These are phyloP conservation scores for Bifiguratus adelaidae DNA, from an alignment of 192 early-diverging fungal genomes.

Conservation along the genomic window DNA sequence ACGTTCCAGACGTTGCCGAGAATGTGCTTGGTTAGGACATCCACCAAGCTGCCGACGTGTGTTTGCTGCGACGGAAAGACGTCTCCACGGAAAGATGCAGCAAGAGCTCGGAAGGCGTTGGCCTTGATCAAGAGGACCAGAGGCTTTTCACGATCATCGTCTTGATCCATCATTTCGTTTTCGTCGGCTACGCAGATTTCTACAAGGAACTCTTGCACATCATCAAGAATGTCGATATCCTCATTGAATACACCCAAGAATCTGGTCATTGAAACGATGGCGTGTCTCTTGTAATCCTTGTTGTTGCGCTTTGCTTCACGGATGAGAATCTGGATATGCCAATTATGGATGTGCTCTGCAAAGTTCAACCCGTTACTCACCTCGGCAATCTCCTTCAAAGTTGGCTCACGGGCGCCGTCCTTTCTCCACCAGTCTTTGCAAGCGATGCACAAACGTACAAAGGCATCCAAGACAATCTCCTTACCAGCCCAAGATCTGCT, in stretches of 20 bases:
- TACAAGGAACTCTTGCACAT: slow-evolving; percentile 44
- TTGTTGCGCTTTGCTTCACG: slow-evolving; percentile 72
- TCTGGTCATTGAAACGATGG: slow-evolving; percentile 48
- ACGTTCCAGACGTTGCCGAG: slow-evolving; percentile 79
- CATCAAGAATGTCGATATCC: slow-evolving; percentile 38
- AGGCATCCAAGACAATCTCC: slow-evolving; percentile 56
- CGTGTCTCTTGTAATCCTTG: slow-evolving; percentile 52
- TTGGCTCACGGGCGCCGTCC: slow-evolving; percentile 5
- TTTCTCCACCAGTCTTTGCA: slow-evolving; percentile 38
- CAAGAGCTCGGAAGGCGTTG: slow-evolving; percentile 55
- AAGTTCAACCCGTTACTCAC: slow-evolving; percentile 13
- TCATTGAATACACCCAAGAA: slow-evolving; percentile 47
- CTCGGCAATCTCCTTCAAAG: slow-evolving; percentile 25
- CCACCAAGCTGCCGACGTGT: slow-evolving; percentile 28
- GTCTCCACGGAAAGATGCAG: slow-evolving; percentile 24
- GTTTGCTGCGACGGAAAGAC: slow-evolving; percentile 15
- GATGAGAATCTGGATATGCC: slow-evolving; percentile 35
- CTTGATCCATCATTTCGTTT: slow-evolving; percentile 34
- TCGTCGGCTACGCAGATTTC: slow-evolving; percentile 27
- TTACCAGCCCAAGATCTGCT: slow-evolving; percentile 80
- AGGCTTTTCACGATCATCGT: slow-evolving; percentile 46
- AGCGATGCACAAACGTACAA: slow-evolving; percentile 39
- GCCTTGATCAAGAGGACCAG: slow-evolving; percentile 51
- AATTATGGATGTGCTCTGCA: background rate
- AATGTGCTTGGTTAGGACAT: slow-evolving; percentile 34